These are phyloP conservation scores for Cladobotryum mycophilum DNA, from an alignment of 2,329 filamentous ascomycete genomes.

Conservation along the genomic window DNA sequence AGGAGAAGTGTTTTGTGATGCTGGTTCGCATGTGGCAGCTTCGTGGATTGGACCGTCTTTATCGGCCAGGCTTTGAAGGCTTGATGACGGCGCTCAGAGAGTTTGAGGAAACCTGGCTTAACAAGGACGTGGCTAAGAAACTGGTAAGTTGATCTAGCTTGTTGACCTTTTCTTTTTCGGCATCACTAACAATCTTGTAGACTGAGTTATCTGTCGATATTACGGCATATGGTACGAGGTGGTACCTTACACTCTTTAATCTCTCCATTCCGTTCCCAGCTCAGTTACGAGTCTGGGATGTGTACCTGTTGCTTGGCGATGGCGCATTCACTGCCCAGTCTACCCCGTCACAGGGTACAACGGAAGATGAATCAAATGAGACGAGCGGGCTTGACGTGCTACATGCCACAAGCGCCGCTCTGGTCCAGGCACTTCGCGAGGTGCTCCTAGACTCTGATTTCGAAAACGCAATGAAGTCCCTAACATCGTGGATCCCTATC, in stretches of 20 bases:
- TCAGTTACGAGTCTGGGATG: constrained; percentile 94
- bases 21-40: constrained; percentile 89
- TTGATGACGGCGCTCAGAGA: constrained; percentile 80
- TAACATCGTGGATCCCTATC: constrained; percentile 90
- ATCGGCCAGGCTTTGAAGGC: constrained; percentile 76
- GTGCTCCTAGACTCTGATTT: constrained; percentile 90
- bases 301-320: constrained; percentile 83
- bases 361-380: constrained; percentile 13
- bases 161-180: neutral
- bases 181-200: constrained; percentile 34
- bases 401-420: constrained; percentile 81
- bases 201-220: constrained; percentile 72
- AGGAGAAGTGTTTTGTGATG: constrained; percentile 93
- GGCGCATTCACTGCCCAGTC: constrained; percentile 5
- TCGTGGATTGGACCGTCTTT: constrained; percentile 78
- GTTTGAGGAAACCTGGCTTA: constrained; percentile 80
- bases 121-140: constrained; percentile 71
- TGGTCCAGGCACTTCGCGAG: constrained; percentile 85
- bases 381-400: constrained; percentile 68
- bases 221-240: constrained; percentile 91
- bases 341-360: constrained; percentile 10
- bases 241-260: constrained; percentile 98
- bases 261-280: constrained; percentile 91
- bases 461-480: constrained; percentile 94
- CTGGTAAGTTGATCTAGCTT: constrained; percentile 53